These are phyloP conservation scores for Didymellaceae sp. DNA, from an alignment of 2,329 filamentous ascomycete genomes.

Conservation along the genomic window DNA sequence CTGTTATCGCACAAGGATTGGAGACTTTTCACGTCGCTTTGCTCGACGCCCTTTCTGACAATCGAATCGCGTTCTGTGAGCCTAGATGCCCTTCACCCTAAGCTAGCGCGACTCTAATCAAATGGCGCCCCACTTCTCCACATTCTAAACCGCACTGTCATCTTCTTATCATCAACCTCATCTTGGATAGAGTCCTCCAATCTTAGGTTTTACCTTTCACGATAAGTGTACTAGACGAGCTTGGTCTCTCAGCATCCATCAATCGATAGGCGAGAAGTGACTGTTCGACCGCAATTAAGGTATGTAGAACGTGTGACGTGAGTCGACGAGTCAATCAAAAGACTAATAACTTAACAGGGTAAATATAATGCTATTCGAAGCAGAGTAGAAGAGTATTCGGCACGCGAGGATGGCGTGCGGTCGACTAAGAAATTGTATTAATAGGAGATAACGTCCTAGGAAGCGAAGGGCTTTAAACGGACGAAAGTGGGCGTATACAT, in stretches of 20 bases:
- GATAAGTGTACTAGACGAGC: too few relatives aligned
- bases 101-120: conserved; percentile 2
- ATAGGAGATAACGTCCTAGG: not conserved
- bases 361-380: not conserved
- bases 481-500: conserved; percentile 12
- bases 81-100: conserved; percentile 2
- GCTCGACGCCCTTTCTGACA: not conserved
- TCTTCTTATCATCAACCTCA: not conserved
- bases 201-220: too few relatives aligned
- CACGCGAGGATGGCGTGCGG: not conserved
- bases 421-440: not conserved
- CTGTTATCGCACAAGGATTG: too few relatives aligned
- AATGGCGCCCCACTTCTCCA: conserved; percentile 1
- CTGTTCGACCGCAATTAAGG: not conserved
- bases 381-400: not conserved
- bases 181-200: too few relatives aligned
- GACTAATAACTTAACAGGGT: not conserved
- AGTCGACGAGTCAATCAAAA: not conserved
- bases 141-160: not conserved
- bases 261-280: not conserved
- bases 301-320: not conserved
- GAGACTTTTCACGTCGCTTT: too few relatives aligned
- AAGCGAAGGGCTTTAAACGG: conserved; percentile 14
- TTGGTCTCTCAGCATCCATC: too few relatives aligned
- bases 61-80: too few relatives aligned